Percentiles rank a stretch among this genome's conserved stretches.
Evolutionary conservation across 225 moss, liverwort and hornwort species (phyloP).

Genomic region (Ulota crispa): DNA sequence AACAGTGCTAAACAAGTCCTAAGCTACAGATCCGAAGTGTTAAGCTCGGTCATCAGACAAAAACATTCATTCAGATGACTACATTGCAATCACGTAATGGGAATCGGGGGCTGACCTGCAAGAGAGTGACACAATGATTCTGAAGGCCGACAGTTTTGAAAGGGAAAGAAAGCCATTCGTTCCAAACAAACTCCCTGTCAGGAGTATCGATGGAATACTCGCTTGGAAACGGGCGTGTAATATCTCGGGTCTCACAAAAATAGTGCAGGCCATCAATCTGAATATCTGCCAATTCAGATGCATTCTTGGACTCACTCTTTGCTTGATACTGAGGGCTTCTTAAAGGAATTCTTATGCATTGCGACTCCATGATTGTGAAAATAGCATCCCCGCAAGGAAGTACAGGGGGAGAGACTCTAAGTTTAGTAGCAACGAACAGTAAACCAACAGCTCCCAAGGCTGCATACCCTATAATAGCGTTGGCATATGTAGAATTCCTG

Average conservation of each 20-base stretch:
- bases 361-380: conserved; percentile 73
- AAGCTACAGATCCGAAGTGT: not conserved
- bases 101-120: conserved; percentile 69
- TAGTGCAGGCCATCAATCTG: conserved; percentile 76
- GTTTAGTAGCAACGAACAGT: conserved; percentile 73
- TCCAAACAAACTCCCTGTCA: conserved; percentile 97
- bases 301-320: conserved; percentile 84
- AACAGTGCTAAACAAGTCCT: not conserved
- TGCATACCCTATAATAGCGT: conserved; percentile 90
- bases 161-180: conserved; percentile 88
- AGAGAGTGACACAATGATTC: conserved; percentile 83
- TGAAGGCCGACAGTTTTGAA: conserved; percentile 80
- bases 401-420: conserved; percentile 60
- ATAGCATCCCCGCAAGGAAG: conserved; percentile 91
- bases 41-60: not conserved
- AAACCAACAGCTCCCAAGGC: conserved; percentile 82
- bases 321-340: conserved; percentile 77
- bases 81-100: not conserved
- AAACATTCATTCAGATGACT: not conserved
- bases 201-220: conserved; percentile 67
- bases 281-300: conserved; percentile 78
- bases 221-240: conserved; percentile 96
- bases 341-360: conserved; percentile 82
- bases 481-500: conserved; percentile 52
- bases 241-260: conserved; percentile 92